Conservation (phyloP, 495 filamentous ascomycete species). For the Hapsidospora chrysogenum region DNA sequence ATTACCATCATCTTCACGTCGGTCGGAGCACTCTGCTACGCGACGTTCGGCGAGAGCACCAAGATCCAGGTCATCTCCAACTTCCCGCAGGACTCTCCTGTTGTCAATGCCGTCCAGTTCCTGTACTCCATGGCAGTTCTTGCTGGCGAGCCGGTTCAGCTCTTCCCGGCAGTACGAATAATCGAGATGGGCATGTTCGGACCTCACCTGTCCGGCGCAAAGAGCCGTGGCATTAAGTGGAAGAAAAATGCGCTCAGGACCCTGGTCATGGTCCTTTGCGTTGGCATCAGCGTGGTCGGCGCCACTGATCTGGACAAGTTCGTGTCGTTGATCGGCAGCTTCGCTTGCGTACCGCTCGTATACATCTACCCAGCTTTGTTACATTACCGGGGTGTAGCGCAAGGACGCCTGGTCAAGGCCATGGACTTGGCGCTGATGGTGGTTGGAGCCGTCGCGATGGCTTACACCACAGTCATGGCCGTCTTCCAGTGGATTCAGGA, state of each 20-base stretch:
- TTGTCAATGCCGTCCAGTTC: slow-evolving; percentile 50
- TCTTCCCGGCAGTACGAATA: slow-evolving; percentile 47
- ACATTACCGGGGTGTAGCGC: slow-evolving; percentile 42
- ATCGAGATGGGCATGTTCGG: slow-evolving; percentile 38
- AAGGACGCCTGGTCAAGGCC: slow-evolving; percentile 22
- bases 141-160: slow-evolving; percentile 44
- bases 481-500: slow-evolving; percentile 24
- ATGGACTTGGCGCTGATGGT: slow-evolving; percentile 38
- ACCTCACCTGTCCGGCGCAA: slow-evolving; percentile 35
- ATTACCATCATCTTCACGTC: slow-evolving; percentile 47
- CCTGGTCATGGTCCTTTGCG: slow-evolving; percentile 28
- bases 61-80: slow-evolving; percentile 48
- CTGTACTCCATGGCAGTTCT: slow-evolving; percentile 48
- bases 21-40: slow-evolving; percentile 47
- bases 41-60: slow-evolving; percentile 40
- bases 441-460: slow-evolving; percentile 39
- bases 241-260: slow-evolving; percentile 46
- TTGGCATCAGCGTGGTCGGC: slow-evolving; percentile 31
- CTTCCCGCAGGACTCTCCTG: slow-evolving; percentile 39
- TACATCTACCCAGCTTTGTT: slow-evolving; percentile 77
- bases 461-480: slow-evolving; percentile 45
- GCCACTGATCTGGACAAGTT: slow-evolving; percentile 47
- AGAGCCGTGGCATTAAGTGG: slow-evolving; percentile 38
- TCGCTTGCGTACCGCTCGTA: slow-evolving; percentile 68
- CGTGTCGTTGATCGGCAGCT: slow-evolving; percentile 43